These are phyloP conservation scores for Torulaspora maleeae DNA, from an alignment of 805 yeast species.

Conservation along the genomic window DNA sequence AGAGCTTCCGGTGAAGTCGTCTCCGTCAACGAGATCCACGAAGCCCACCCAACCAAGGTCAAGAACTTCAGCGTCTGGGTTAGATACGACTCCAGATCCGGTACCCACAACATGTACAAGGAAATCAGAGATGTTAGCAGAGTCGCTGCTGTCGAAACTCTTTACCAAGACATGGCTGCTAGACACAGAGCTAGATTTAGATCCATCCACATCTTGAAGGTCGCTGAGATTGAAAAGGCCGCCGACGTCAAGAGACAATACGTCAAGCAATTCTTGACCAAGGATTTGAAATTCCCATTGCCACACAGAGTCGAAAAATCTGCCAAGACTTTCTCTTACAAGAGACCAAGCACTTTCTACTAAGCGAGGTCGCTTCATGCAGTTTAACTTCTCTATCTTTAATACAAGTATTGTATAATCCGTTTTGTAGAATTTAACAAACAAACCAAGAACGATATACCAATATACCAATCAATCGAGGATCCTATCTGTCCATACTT, in stretches of 20 bases:
- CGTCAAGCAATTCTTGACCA: slow-evolving; percentile 93
- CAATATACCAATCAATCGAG: not conserved
- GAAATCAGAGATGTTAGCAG: slow-evolving; percentile 99
- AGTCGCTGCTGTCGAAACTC: slow-evolving; percentile 96
- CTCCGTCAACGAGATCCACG: slow-evolving; percentile 84
- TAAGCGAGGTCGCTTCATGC: slow-evolving; percentile 40
- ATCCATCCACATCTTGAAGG: slow-evolving; percentile 98
- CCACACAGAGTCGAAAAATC: slow-evolving; percentile 98
- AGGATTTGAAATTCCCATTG: slow-evolving; percentile 98
- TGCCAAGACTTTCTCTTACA: slow-evolving; percentile 79
- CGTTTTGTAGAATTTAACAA: slow-evolving; percentile 28
- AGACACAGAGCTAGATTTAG: slow-evolving; percentile 99
- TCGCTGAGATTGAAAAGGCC: slow-evolving; percentile 96
- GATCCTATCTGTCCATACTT: too few species aligned
- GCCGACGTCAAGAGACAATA: slow-evolving; percentile 99
- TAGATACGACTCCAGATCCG: slow-evolving; percentile 99
- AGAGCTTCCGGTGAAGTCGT: slow-evolving; percentile 99
- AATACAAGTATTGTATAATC: slow-evolving; percentile 27
- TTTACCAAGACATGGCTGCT: slow-evolving; percentile 99
- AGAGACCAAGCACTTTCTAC: slow-evolving; percentile 97
- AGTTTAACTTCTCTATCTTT: slow-evolving; percentile 12
- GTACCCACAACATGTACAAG: slow-evolving; percentile 99
- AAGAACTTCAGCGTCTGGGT: slow-evolving; percentile 99
- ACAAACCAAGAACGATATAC: slow-evolving; percentile 12
- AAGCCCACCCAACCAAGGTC: slow-evolving; percentile 97